Evolutionary conservation across 352 stramenopile genomes (phyloP), one percentile per base, ranked within the genome.

Genomic region (Phytophthora crassamura): DNA sequence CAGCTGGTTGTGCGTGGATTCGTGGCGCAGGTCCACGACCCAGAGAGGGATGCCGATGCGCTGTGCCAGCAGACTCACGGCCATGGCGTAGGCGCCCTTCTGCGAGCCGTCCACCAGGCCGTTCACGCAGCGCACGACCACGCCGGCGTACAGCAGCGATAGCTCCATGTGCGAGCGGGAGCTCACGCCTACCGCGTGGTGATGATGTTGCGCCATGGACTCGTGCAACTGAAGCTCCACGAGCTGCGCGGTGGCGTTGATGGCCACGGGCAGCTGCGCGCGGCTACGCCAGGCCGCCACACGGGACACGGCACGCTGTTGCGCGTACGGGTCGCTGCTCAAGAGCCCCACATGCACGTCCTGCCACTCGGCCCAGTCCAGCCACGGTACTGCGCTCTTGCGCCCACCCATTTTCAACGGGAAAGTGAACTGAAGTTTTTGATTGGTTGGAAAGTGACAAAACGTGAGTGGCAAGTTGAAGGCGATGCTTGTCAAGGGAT

Each of bases 1-100:
- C 41, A 98, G 68, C 48, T 96, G 85, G 74, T 97, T 98, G 67
- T 98, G 94, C 15, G 92, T 96, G 20, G 92, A 93, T 57, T 98
- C 93, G 65, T 98, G 94, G 25, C 94, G 87, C 63, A 98, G 62
- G 51, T 98, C 93, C 25, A 98, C 94, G 57, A 98, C 83, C 94
- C 94, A 98, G 9, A 91, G 69, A 28, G 94, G 94, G 41, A 98
- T 91, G 52, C 94, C 94, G 16, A 98, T 92, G 34, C 93, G 81
- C 38, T 91, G 78, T 49, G 92, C 96, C 43, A 95, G 63, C 12
- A 68, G 60, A 33, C 87, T 95, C 54, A 95, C 85, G 3, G 87
- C 80, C 72, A 81, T 75, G 16, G 87, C 87, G 65, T 93, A 94
- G 40, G 78, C 64, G 18, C 86, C 86, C 40, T 86, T 90, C 65